phyloP scores from a whole-genome alignment of 2,329 filamentous ascomycete genomes.

The Penicillium frequentans region DNA sequence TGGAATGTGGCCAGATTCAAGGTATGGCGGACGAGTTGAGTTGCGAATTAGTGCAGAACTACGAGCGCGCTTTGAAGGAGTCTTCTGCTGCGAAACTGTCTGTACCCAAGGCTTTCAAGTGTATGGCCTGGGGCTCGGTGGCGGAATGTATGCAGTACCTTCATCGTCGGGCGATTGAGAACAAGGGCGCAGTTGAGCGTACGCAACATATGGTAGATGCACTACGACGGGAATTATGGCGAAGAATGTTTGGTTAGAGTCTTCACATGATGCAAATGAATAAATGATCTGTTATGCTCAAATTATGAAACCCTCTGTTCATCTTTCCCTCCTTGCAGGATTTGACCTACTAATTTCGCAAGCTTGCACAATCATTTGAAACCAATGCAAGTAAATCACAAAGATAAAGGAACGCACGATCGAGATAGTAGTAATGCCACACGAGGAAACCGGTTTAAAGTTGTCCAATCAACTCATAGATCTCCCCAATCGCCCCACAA shows the following conservation, averaged over 20 bases:
- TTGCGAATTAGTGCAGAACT: constrained; percentile 46
- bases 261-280: background rate
- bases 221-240: constrained; percentile 62
- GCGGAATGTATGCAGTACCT: constrained; percentile 55
- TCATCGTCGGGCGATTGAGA: constrained; percentile 66
- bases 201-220: constrained; percentile 63
- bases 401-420: too few relatives aligned
- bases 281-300: background rate
- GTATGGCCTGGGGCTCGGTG: constrained; percentile 55
- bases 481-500: background rate
- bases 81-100: constrained; percentile 30
- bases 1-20: constrained; percentile 73
- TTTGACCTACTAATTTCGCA: background rate
- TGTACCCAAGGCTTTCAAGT: constrained; percentile 51
- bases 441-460: background rate
- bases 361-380: too few relatives aligned
- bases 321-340: background rate
- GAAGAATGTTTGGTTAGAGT: constrained; percentile 42
- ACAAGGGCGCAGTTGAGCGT: constrained; percentile 67
- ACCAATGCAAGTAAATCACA: too few relatives aligned
- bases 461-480: background rate
- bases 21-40: constrained; percentile 91
- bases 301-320: background rate
- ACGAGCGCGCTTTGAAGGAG: constrained; percentile 17
- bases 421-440: background rate